Evolutionary conservation across 768 basidiomycete species (phyloP).

Genomic region (Leccinum aurantiacum): DNA sequence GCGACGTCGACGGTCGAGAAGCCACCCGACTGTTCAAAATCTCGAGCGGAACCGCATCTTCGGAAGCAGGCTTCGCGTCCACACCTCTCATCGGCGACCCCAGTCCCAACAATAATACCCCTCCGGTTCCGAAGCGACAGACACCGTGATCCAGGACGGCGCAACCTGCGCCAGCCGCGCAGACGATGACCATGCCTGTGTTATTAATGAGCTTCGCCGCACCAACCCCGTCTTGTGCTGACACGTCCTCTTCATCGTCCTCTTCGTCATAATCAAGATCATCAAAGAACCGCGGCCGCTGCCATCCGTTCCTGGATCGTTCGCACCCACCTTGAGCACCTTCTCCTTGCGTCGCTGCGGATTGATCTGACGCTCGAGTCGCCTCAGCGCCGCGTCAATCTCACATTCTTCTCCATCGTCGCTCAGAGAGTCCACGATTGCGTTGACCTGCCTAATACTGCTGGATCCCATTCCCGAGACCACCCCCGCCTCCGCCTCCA

Average conservation of each 20-base stretch:
- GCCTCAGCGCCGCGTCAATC: conserved; percentile 75
- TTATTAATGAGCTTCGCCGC: conserved; percentile 2
- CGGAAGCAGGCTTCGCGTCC: conserved; percentile 51
- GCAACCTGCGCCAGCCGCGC: conserved; percentile 1
- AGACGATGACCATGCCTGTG: neutral
- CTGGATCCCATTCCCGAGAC: conserved; percentile 44
- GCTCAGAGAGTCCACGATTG: conserved; percentile 69
- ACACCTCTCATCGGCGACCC: conserved; percentile 34
- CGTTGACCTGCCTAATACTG: conserved; percentile 75
- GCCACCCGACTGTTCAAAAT: conserved; percentile 61
- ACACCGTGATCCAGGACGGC: conserved; percentile 22
- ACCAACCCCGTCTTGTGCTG: conserved; percentile 33
- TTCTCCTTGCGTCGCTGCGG: too few species aligned
- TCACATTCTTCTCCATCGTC: conserved; percentile 79
- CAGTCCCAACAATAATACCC: conserved; percentile 16
- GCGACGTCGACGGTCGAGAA: conserved; percentile 35
- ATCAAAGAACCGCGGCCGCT: too few species aligned
- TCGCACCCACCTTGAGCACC: too few species aligned
- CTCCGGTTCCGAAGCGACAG: conserved; percentile 22
- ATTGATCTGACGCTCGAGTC: conserved; percentile 73
- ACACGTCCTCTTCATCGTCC: conserved; percentile 22
- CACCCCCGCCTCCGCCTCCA: conserved; percentile 33
- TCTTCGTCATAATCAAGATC: too few species aligned
- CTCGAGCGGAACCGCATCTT: conserved; percentile 66
- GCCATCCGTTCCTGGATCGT: too few species aligned